Conservation (phyloP, 352 stramenopile species). For the Globisporangium spiculum region DNA sequence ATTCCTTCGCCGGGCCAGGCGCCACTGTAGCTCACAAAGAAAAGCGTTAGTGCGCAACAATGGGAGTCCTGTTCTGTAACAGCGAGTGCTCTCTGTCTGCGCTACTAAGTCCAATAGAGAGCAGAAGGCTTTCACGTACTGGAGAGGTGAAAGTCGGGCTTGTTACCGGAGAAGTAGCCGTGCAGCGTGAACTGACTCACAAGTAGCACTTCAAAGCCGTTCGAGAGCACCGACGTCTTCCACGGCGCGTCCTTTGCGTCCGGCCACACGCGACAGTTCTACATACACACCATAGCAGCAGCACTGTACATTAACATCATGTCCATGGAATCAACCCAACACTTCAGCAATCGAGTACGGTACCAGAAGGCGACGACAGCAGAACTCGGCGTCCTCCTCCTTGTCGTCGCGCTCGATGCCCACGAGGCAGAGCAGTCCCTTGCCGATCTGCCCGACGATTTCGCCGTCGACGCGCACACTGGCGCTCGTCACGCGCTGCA, state of each 20-base stretch:
- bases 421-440: slow-evolving; percentile 76
- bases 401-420: slow-evolving; percentile 76
- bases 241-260: slow-evolving; percentile 50
- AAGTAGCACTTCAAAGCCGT: slow-evolving; percentile 76
- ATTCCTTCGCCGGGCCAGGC: slow-evolving; percentile 57
- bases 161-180: slow-evolving; percentile 80
- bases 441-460: slow-evolving; percentile 71
- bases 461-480: slow-evolving; percentile 77
- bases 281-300: background rate
- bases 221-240: slow-evolving; percentile 64
- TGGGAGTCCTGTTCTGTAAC: no score
- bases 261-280: slow-evolving; percentile 83
- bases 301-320: background rate
- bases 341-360: background rate
- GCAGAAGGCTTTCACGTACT: slow-evolving; percentile 35
- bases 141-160: slow-evolving; percentile 82
- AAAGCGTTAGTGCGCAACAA: no score
- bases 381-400: slow-evolving; percentile 80
- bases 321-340: background rate
- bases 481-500: slow-evolving; percentile 80
- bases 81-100: no score
- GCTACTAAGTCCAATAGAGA: no score
- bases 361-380: slow-evolving; percentile 75
- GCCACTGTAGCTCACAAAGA: slow-evolving; percentile 38
- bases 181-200: slow-evolving; percentile 88